These are phyloP conservation scores for Pleurotus salmoneostramineus DNA, from an alignment of 768 basidiomycete species.

Conservation along the genomic window DNA sequence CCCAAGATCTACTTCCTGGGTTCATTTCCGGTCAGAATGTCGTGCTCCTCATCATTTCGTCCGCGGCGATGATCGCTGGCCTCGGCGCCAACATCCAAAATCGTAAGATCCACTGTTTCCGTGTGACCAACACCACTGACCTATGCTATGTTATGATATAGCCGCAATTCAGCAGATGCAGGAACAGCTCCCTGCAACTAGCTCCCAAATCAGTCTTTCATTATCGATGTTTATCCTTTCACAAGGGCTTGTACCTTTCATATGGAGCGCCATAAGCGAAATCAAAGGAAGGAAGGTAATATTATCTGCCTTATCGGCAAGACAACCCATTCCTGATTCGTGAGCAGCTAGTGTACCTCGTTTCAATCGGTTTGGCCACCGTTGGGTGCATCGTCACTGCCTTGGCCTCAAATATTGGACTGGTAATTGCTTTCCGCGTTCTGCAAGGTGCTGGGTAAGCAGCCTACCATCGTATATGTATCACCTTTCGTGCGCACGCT, in stretches of 20 bases:
- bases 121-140: not conserved
- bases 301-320: not conserved
- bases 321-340: not conserved
- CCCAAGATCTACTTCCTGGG: not conserved
- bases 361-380: slow-evolving; percentile 48
- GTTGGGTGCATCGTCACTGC: slow-evolving; percentile 56
- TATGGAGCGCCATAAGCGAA: slow-evolving; percentile 72
- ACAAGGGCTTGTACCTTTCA: slow-evolving; percentile 63
- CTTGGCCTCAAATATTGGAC: slow-evolving; percentile 44
- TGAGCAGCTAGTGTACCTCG: slow-evolving; percentile 49
- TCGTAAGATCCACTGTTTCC: slow-evolving; percentile 30
- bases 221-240: slow-evolving; percentile 71
- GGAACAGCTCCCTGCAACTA: slow-evolving; percentile 53
- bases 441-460: slow-evolving; percentile 65
- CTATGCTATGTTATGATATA: slow-evolving; percentile 19
- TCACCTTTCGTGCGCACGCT: too few species aligned
- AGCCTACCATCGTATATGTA: not conserved
- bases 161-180: slow-evolving; percentile 64
- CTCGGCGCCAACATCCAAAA: slow-evolving; percentile 60
- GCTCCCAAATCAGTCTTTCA: slow-evolving; percentile 59
- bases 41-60: slow-evolving; percentile 41
- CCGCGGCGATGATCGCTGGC: slow-evolving; percentile 56
- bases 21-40: slow-evolving; percentile 27
- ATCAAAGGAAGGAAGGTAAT: slow-evolving; percentile 70
- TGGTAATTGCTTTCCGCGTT: slow-evolving; percentile 65